Base-by-base conservation (phyloP, 768 basidiomycete species). In the Boletus rufocinnamomeus region DNA sequence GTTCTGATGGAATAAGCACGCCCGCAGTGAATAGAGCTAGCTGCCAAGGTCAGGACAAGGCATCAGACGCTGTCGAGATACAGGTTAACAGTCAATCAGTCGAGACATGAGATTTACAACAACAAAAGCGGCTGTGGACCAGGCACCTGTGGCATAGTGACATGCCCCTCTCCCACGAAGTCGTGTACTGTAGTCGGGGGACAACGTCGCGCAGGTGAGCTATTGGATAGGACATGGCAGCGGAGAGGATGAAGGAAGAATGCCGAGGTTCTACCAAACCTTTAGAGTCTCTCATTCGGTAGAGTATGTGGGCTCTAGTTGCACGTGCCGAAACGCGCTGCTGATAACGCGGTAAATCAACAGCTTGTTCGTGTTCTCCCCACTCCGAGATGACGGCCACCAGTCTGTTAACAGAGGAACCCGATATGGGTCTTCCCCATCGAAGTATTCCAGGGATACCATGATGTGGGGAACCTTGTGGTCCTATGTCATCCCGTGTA, bases 1-100 rank as follows among this genome's bases (percentile, higher is more conserved):
- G 86, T 84, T 25, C 86, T 87, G 35, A 80, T 71, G 4, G 79
- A 77, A 70, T 88, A 88, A 0, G 77, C 81, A 34, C 83, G 25
- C 84, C 87, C 27, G 88, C 73, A 32, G 84, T 84, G 5, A 82
- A 69, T 7, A 87, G 54, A 16, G 81, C 85, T 87, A 47, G 13
- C 21, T 2, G 21, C 13, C 32, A 21, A 23, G 28, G 41, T 62
- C 21, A 59, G 50, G 25, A 37, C 6, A 9, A 23, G 21, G 34
- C n/a, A 23, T 47, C 32, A 9, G 19, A 50, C 23, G 49, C 8
- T 14, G 21, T 44, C 25, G 37, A 50, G 43, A 52, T 25, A 23
- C 8, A 16, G 25, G 76, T 83, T 66, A 53, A 85, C 85, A 83
- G 38, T 82, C 82, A n/a, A 84, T 63, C 7, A 79, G 62, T 57